Evolutionary conservation across 345 rosid genomes (phyloP).

Genomic region (Hirschfeldia incana): DNA sequence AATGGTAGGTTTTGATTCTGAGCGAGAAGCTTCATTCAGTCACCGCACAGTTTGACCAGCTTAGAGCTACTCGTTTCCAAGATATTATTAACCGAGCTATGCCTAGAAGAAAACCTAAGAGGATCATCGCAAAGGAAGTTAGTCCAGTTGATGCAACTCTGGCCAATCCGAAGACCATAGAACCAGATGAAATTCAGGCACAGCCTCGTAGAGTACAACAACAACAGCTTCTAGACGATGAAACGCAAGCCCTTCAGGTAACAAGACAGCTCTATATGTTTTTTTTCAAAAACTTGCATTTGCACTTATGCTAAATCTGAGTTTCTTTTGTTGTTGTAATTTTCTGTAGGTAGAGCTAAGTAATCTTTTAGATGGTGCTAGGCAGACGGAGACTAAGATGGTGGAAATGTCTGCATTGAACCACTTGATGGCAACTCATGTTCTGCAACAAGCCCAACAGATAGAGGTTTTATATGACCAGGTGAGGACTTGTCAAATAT

Average conservation of each 20-base stretch:
- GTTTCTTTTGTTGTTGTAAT: conserved; percentile 3
- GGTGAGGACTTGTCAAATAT: conserved; percentile 45
- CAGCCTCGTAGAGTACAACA: conserved; percentile 56
- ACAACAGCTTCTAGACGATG: conserved; percentile 72
- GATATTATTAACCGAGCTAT: conserved; percentile 73
- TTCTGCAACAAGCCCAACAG: conserved; percentile 94
- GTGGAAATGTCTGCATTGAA: conserved; percentile 98
- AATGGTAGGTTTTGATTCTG: conserved; percentile 53
- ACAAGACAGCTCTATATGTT: conserved; percentile 26
- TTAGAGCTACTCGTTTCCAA: conserved; percentile 87
- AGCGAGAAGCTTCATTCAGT: conserved; percentile 94
- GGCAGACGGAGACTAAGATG: conserved; percentile 92
- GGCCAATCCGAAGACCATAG: conserved; percentile 44
- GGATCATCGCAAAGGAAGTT: conserved; percentile 42
- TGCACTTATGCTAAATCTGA: conserved; percentile 1
- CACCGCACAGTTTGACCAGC: conserved; percentile 76
- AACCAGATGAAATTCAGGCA: conserved; percentile 51
- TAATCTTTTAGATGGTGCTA: conserved; percentile 81
- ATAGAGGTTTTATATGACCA: conserved; percentile 84
- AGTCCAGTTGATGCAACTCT: conserved; percentile 42
- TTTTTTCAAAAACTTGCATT: conserved; percentile 12
- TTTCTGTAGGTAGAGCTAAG: conserved; percentile 77
- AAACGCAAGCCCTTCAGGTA: conserved; percentile 94
- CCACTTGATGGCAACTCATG: conserved; percentile 92
- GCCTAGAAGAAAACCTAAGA: conserved; percentile 76